These are phyloP conservation scores for Stachybotrys elegans DNA, from an alignment of 2,329 filamentous ascomycete genomes.

Conservation along the genomic window DNA sequence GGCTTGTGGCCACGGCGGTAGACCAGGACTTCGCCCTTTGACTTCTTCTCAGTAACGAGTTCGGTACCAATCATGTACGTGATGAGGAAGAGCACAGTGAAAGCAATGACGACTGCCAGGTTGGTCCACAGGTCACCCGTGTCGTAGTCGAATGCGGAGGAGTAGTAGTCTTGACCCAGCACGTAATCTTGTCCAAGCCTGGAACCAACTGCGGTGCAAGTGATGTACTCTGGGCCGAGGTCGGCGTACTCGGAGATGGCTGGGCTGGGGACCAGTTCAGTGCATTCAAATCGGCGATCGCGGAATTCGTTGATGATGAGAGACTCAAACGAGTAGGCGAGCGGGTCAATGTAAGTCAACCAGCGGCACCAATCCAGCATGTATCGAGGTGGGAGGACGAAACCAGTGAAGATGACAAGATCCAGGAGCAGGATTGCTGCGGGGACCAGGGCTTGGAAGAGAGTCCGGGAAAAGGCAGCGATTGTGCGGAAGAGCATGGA, in stretches of 20 bases:
- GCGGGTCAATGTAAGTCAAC: conserved; percentile 61
- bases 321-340: conserved; percentile 60
- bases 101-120: conserved; percentile 62
- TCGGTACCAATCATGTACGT: conserved; percentile 63
- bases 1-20: conserved; percentile 67
- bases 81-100: conserved; percentile 56
- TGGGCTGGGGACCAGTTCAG: conserved; percentile 17
- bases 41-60: conserved; percentile 60
- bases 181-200: conserved; percentile 37
- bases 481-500: conserved; percentile 39
- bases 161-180: conserved; percentile 41
- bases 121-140: conserved; percentile 63
- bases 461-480: conserved; percentile 43
- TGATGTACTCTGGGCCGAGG: conserved; percentile 20
- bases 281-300: conserved; percentile 17
- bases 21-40: conserved; percentile 71
- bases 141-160: conserved; percentile 45
- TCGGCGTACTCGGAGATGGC: conserved; percentile 21
- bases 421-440: conserved; percentile 28
- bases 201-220: conserved; percentile 43
- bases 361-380: conserved; percentile 62
- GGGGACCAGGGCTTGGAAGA: conserved; percentile 37
- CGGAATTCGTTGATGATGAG: conserved; percentile 63
- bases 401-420: conserved; percentile 37
- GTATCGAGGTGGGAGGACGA: conserved; percentile 32